phyloP scores from a whole-genome alignment of 2,329 filamentous ascomycete genomes.

The Juglanconis oblonga region DNA sequence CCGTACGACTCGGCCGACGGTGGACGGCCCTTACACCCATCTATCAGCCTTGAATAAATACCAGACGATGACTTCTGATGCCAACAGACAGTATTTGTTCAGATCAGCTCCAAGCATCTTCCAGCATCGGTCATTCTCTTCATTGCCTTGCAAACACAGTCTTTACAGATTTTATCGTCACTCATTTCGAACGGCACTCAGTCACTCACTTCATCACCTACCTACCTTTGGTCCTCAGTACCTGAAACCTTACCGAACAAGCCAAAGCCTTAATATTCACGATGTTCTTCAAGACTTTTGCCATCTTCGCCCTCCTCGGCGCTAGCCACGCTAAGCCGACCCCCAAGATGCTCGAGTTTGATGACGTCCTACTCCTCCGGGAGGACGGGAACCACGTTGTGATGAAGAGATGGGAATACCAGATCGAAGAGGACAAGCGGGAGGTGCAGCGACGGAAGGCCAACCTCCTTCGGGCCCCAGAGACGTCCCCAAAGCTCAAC shows the following conservation, averaged over 20 bases:
- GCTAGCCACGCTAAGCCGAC: slow-evolving; percentile 5
- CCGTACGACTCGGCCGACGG: no score
- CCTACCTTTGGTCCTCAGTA: not conserved
- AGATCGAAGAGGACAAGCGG: slow-evolving; percentile 17
- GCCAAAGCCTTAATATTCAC: not conserved
- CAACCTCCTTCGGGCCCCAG: not conserved
- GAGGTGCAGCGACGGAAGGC: slow-evolving; percentile 6
- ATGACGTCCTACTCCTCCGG: slow-evolving; percentile 27
- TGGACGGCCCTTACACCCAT: not conserved
- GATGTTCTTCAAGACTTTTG: slow-evolving; percentile 1
- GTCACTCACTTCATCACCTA: not conserved
- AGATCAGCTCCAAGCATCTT: not conserved
- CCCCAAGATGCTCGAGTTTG: slow-evolving; percentile 4
- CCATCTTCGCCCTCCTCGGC: slow-evolving; percentile 8
- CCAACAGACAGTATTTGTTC: not conserved
- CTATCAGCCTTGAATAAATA: not conserved
- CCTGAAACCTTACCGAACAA: no score
- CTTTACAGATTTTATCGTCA: not conserved
- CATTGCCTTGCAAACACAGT: not conserved
- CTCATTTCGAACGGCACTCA: not conserved
- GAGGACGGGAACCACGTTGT: slow-evolving; percentile 23
- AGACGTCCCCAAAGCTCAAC: not conserved
- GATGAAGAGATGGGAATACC: slow-evolving; percentile 26
- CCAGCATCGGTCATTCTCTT: not conserved
- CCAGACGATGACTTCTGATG: not conserved